Evolutionary conservation across 2,329 filamentous ascomycete genomes (phyloP).

Genomic region (Colletotrichum truncatum): DNA sequence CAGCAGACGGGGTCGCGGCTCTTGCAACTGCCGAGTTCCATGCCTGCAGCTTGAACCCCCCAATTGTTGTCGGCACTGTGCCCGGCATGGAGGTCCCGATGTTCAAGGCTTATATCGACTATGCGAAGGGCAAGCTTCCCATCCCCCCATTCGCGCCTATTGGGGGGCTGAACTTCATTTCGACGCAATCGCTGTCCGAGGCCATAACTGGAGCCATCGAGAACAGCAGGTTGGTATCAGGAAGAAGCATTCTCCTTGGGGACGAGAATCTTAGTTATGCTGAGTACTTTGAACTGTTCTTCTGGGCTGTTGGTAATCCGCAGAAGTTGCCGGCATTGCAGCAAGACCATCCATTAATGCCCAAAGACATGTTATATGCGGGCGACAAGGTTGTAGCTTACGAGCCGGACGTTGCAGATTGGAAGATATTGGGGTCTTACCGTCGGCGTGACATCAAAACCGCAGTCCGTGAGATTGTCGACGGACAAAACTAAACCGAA

Average conservation of each 20-base stretch:
- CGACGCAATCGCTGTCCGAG: slow-evolving; percentile 7
- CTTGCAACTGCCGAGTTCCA: neutral
- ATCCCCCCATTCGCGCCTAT: neutral
- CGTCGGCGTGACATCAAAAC: neutral
- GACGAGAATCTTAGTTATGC: slow-evolving; percentile 13
- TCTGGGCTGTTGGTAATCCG: neutral
- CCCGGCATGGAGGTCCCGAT: slow-evolving; percentile 2
- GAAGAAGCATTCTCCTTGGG: neutral
- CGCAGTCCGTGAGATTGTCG: neutral
- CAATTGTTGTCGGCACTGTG: slow-evolving; percentile 12
- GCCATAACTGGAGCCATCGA: slow-evolving; percentile 1
- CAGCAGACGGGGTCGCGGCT: neutral
- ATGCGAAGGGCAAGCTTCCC: neutral
- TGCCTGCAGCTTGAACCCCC: slow-evolving; percentile 15
- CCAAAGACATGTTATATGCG: neutral
- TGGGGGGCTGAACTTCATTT: slow-evolving; percentile 19
- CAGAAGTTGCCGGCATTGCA: neutral
- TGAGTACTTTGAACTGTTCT: slow-evolving; percentile 17
- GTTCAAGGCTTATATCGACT: slow-evolving; percentile 7
- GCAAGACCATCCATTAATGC: slow-evolving; percentile 17
- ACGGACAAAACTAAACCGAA: neutral
- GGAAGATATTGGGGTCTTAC: neutral
- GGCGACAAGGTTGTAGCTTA: neutral
- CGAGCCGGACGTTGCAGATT: slow-evolving; percentile 5
- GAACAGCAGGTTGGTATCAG: neutral